A percentile compares a stretch with the other conserved stretches of the same genome.
phyloP scores from a whole-genome alignment of 2,329 filamentous ascomycete genomes.

The Trichoderma arundinaceum region DNA sequence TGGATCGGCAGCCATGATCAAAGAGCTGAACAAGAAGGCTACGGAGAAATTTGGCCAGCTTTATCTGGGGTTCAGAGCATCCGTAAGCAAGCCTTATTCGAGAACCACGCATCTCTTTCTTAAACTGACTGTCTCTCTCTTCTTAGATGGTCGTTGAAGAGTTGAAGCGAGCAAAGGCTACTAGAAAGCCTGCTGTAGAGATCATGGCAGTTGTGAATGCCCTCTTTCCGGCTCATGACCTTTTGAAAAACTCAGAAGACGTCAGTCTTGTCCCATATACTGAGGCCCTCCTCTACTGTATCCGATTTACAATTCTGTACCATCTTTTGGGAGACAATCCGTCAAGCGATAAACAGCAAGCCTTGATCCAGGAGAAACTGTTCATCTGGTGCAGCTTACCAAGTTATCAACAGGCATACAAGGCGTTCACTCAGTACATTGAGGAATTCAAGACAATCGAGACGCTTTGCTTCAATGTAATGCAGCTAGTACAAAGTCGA shows the following conservation, averaged over 20 bases:
- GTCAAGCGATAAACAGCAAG: constrained; percentile 34
- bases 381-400: constrained; percentile 44
- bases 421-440: constrained; percentile 41
- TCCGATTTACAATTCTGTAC: constrained; percentile 46
- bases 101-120: neutral
- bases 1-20: constrained; percentile 35
- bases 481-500: constrained; percentile 35
- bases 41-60: constrained; percentile 40
- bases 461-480: constrained; percentile 38
- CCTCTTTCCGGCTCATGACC: constrained; percentile 42
- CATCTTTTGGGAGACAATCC: constrained; percentile 41
- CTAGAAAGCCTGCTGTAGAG: constrained; percentile 32
- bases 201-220: constrained; percentile 47
- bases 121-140: neutral
- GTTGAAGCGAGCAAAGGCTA: constrained; percentile 16
- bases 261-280: constrained; percentile 42
- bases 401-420: constrained; percentile 40
- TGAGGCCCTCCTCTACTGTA: constrained; percentile 42
- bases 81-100: constrained; percentile 39
- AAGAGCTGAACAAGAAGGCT: constrained; percentile 42
- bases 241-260: constrained; percentile 37
- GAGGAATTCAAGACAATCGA: constrained; percentile 47
- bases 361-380: constrained; percentile 42
- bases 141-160: constrained; percentile 19
- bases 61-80: constrained; percentile 44